These are phyloP conservation scores for Sarcodon sp. DNA, from an alignment of 768 basidiomycete genomes.

Conservation along the genomic window DNA sequence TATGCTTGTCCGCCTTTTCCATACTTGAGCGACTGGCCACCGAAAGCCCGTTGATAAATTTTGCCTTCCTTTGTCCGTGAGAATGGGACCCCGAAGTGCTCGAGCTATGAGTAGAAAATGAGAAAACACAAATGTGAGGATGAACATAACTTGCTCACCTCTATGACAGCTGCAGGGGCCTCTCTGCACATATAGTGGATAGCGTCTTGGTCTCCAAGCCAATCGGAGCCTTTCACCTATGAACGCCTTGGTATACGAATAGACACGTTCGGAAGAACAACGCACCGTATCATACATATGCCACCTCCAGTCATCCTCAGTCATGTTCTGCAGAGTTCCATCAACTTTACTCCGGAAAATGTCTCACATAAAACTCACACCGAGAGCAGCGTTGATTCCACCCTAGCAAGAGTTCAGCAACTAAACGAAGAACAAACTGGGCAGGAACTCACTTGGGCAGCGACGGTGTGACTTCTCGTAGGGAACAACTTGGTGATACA, in stretches of 20 bases:
- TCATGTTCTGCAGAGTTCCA: slow-evolving; percentile 69
- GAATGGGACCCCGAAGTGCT: slow-evolving; percentile 98
- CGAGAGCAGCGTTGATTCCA: slow-evolving; percentile 96
- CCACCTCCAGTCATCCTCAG: slow-evolving; percentile 99
- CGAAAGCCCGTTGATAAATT: slow-evolving; percentile 99
- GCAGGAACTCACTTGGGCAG: slow-evolving; percentile 61
- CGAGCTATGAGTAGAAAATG: slow-evolving; percentile 45
- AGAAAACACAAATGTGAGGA: not conserved
- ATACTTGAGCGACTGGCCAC: slow-evolving; percentile 92
- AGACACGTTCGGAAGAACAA: slow-evolving; percentile 2
- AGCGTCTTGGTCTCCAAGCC: slow-evolving; percentile 99
- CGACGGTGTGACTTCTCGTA: slow-evolving; percentile 96
- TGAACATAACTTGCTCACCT: slow-evolving; percentile 32
- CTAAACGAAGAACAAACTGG: slow-evolving; percentile 2
- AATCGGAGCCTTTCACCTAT: slow-evolving; percentile 97
- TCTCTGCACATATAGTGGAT: slow-evolving; percentile 99
- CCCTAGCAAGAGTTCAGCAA: slow-evolving; percentile 36
- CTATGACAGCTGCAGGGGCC: slow-evolving; percentile 87
- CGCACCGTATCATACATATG: slow-evolving; percentile 94
- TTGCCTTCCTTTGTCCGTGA: slow-evolving; percentile 97
- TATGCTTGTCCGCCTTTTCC: slow-evolving; percentile 99
- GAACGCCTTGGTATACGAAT: slow-evolving; percentile 7
- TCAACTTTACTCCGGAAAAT: not conserved
- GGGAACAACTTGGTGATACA: slow-evolving; percentile 99
- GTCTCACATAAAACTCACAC: slow-evolving; percentile 35